These are phyloP conservation scores for Cutaneotrichosporon dermatis DNA, from an alignment of 1,284 basidiomycete genomes.

Conservation along the genomic window DNA sequence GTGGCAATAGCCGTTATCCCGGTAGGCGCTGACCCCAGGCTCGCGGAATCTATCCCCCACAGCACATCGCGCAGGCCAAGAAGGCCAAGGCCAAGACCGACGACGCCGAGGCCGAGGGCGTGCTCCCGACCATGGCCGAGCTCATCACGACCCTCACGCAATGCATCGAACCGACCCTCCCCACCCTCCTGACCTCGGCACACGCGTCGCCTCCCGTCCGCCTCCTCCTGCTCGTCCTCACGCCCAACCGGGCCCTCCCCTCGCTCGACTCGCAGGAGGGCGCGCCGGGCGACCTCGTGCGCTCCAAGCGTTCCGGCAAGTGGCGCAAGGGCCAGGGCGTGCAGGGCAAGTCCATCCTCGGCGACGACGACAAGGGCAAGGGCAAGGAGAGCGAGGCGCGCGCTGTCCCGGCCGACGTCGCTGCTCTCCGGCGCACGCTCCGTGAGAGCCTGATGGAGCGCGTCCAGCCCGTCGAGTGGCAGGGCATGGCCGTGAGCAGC, in stretches of 20 bases:
- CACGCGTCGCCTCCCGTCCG: conserved; percentile 88
- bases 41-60: conserved; percentile 60
- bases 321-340: conserved; percentile 46
- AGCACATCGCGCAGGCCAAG: conserved; percentile 48
- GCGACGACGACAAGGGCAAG: conserved; percentile 26
- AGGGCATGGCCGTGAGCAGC: conserved; percentile 72
- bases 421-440: conserved; percentile 31
- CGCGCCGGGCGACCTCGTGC: conserved; percentile 28
- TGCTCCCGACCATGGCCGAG: conserved; percentile 65
- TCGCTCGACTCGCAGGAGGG: conserved; percentile 51
- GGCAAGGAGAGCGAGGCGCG: conserved; percentile 28
- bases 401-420: conserved; percentile 27
- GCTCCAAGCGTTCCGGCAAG: conserved; percentile 46
- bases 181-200: conserved; percentile 68
- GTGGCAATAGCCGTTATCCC: no score
- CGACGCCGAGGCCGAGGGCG: conserved; percentile 49
- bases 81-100: background rate
- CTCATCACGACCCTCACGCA: conserved; percentile 23
- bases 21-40: no score
- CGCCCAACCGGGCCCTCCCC: conserved; percentile 47
- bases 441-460: conserved; percentile 57
- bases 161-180: conserved; percentile 54
- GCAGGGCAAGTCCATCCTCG: conserved; percentile 46
- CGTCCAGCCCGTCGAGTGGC: conserved; percentile 69
- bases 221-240: conserved; percentile 68